Evolutionary conservation across 129 eudicot genomes (phyloP).

Genomic region (Helichrysum umbraculigerum): DNA sequence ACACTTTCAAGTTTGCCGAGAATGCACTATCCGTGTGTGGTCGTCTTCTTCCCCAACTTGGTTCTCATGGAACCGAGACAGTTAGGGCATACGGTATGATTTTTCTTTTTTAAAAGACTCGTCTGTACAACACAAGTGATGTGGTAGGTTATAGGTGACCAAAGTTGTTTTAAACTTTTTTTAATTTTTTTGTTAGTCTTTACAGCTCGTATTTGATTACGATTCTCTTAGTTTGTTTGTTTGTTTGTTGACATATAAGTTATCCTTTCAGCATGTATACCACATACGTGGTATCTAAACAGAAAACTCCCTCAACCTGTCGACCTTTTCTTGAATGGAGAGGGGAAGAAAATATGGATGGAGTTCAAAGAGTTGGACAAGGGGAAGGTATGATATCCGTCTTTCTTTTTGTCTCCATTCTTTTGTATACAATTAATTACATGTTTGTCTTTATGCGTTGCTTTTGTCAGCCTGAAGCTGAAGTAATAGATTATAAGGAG

Average conservation of each 20-base stretch:
- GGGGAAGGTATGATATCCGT: background rate
- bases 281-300: too few relatives aligned
- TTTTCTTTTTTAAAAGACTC: background rate
- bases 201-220: too few relatives aligned
- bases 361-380: too few relatives aligned
- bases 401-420: background rate
- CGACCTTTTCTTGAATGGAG: too few relatives aligned
- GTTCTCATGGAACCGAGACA: background rate
- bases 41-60: background rate
- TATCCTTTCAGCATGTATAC: background rate
- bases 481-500: background rate
- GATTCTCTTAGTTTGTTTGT: too few relatives aligned
- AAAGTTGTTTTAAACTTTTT: too few relatives aligned
- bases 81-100: background rate
- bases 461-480: conserved; percentile 3
- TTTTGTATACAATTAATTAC: background rate
- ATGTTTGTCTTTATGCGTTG: background rate
- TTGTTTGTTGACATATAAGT: too few relatives aligned
- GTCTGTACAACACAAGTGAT: too few relatives aligned
- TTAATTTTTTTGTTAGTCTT: too few relatives aligned
- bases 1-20: background rate
- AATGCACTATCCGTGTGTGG: background rate
- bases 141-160: too few relatives aligned
- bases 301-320: too few relatives aligned
- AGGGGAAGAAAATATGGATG: too few relatives aligned